Conservation (phyloP, 169 alveolate genomes). For the Cardiosporidium cionae region DNA sequence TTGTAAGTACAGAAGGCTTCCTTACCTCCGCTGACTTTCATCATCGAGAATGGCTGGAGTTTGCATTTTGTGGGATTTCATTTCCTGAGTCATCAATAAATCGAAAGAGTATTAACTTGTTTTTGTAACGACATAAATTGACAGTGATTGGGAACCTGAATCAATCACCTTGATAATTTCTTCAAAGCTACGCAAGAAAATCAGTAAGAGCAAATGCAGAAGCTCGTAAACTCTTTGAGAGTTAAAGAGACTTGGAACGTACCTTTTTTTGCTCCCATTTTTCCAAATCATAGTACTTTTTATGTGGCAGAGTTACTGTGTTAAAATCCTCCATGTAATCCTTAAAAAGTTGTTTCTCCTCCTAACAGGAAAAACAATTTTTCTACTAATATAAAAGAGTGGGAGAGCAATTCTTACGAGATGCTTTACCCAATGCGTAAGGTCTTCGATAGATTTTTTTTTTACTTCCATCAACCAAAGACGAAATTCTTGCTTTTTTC, state of each 20-base stretch:
- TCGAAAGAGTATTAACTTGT: not conserved
- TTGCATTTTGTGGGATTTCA: not conserved
- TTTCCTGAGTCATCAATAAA: not conserved
- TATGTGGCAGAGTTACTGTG: constrained; percentile 48
- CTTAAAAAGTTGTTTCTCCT: constrained; percentile 38
- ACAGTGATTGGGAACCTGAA: not conserved
- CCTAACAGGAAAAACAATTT: not conserved
- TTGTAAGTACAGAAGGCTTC: too few species aligned
- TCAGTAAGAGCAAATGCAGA: too few species aligned
- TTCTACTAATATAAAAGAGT: too few species aligned
- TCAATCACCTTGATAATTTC: too few species aligned
- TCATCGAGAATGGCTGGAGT: too few species aligned
- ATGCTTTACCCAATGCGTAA: constrained; percentile 17
- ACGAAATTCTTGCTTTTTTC: constrained; percentile 39
- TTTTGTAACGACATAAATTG: not conserved
- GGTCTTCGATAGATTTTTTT: constrained; percentile 27
- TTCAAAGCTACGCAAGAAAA: too few species aligned
- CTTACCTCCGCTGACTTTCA: too few species aligned
- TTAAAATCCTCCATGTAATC: constrained; percentile 51
- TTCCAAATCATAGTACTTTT: constrained; percentile 42
- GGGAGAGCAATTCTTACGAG: not conserved
- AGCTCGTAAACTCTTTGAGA: too few species aligned
- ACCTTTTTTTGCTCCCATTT: constrained; percentile 30
- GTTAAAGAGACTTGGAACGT: too few species aligned
- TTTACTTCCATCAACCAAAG: constrained; percentile 49